Base-by-base conservation (phyloP, 805 yeast species). In the Yarrowia alimentaria region DNA sequence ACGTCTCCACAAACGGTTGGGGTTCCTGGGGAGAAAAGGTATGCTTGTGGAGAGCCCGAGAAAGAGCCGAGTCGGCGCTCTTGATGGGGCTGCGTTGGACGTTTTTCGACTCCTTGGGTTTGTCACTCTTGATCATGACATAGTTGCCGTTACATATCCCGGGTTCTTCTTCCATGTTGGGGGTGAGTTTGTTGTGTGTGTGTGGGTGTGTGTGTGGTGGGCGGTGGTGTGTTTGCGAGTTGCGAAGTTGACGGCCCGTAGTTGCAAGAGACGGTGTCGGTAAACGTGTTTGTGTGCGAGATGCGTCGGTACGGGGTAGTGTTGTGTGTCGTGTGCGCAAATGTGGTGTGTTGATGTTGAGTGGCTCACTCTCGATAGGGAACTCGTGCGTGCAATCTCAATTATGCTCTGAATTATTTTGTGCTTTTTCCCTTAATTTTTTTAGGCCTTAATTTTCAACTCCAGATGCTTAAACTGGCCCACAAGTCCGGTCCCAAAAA, bases 111-210 rank as follows among this genome's bases (percentile, higher is more conserved):
- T 43, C 50, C 37, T 43, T 30, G 37, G 50, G 50, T 20, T 31
- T 30, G 37, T 43, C 50, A 10, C 30, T 6, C 37, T 43, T 43
- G 50, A 43, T 43, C 50, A 43, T 31, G 37, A 43, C 50, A 13
- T 43, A 43, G 37, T 43, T 43, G 35, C 37, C 37, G 30, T 30
- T 43, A 30, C 37, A 43, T 43, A 43, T 43, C 50, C 50, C 50
- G 22, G 50, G 50, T 17, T 43, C 50, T 17, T 43, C 50, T 30
- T 43, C 50, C 50, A 43, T 43, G 31, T n/a, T 22, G 7, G 25
- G 25, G 25, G 25, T 8, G 25, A 22, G 10, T 7, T 7, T 22
- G 25, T 35, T 34, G 40, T 22, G 26, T 25, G 21, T 1, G 4
- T 16, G 40, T 8, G 10, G 11, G 21, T 24, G 43, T 6, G 22